Evolutionary conservation across 106 monocot genomes (phyloP).

Genomic region (Dendrobium chrysotoxum): DNA sequence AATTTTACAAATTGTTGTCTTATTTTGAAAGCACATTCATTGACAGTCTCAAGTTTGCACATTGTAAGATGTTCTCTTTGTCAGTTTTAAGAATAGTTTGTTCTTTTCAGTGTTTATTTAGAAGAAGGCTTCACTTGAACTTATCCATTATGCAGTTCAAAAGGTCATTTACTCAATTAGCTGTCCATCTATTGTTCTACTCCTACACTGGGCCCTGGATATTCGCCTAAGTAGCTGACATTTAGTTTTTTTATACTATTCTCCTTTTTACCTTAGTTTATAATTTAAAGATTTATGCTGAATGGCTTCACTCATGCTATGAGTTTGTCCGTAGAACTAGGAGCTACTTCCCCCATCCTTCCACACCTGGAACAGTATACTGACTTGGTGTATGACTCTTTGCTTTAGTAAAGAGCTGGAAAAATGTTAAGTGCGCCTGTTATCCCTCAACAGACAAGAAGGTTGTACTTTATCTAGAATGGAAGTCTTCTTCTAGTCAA

Average conservation of each 20-base stretch:
- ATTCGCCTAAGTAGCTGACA: neutral
- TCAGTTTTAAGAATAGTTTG: neutral
- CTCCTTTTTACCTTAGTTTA: neutral
- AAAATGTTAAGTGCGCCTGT: too few species aligned
- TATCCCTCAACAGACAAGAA: too few species aligned
- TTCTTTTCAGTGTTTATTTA: neutral
- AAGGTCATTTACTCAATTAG: neutral
- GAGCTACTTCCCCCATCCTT: too few species aligned
- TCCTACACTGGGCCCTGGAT: too few species aligned
- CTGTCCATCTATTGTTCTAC: too few species aligned
- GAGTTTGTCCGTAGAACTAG: too few species aligned
- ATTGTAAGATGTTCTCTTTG: neutral
- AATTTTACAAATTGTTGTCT: neutral
- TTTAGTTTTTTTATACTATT: neutral
- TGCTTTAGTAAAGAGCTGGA: neutral
- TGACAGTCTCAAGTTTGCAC: neutral
- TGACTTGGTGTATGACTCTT: neutral
- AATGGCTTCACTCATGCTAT: too few species aligned
- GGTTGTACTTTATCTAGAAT: too few species aligned
- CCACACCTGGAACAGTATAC: neutral
- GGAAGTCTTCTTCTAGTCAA: too few species aligned
- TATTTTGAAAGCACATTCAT: neutral
- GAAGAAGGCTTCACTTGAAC: neutral
- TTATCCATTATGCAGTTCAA: neutral
- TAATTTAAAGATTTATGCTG: neutral